Percentiles rank a stretch among this genome's conserved stretches.
These are phyloP conservation scores for Coffea canephora DNA, from an alignment of 257 asterid species.

Conservation along the genomic window DNA sequence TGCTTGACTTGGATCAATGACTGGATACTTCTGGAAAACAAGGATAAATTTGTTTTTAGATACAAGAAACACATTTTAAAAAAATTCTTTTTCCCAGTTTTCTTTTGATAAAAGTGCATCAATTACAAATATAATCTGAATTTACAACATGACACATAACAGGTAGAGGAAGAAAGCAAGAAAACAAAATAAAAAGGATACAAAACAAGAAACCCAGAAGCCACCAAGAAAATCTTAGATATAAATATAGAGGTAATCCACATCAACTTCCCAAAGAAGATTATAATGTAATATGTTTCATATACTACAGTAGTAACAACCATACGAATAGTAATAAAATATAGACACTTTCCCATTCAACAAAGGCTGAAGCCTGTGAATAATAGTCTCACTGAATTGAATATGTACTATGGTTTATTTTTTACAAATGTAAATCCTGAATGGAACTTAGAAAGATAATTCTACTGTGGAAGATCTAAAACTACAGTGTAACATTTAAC, in stretches of 20 bases:
- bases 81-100: not conserved
- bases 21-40: slow-evolving; percentile 55
- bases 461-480: not conserved
- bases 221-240: not conserved
- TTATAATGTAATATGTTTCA: too few species aligned
- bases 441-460: not conserved
- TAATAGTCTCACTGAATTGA: not conserved
- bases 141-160: too few species aligned
- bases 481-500: not conserved
- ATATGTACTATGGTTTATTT: not conserved
- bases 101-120: not conserved
- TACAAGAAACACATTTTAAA: slow-evolving; percentile 17
- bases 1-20: slow-evolving; percentile 49
- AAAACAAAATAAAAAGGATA: not conserved
- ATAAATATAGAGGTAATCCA: not conserved
- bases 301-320: too few species aligned
- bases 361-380: not conserved
- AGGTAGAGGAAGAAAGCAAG: not conserved
- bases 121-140: not conserved
- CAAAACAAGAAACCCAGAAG: not conserved
- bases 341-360: not conserved
- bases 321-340: too few species aligned
- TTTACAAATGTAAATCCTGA: too few species aligned
- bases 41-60: slow-evolving; percentile 13
- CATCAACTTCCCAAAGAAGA: not conserved